Evolutionary conservation across 805 yeast genomes (phyloP).

Genomic region (Ogataea nakhonphanomensis): DNA sequence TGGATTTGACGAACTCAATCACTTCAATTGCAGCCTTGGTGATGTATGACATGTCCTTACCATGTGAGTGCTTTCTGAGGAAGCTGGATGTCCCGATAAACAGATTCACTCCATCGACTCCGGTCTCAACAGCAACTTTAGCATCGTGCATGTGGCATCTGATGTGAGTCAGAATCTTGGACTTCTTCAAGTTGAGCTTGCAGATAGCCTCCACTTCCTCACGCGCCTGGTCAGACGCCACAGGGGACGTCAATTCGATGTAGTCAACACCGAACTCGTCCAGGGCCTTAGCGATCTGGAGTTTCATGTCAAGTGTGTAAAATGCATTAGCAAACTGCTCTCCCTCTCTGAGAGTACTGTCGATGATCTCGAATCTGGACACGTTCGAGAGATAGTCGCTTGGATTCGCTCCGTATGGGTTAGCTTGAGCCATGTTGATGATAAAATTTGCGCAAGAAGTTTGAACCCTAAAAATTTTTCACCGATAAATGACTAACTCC

Average conservation of each 20-base stretch:
- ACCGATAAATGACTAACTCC: conserved; percentile 13
- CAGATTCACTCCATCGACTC: conserved; percentile 98
- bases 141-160: conserved; percentile 99
- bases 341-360: conserved; percentile 95
- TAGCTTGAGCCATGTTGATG: conserved; percentile 31
- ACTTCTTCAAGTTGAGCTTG: conserved; percentile 85
- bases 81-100: conserved; percentile 97
- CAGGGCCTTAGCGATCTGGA: conserved; percentile 93
- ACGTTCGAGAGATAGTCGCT: conserved; percentile 90
- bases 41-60: conserved; percentile 97
- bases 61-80: conserved; percentile 91
- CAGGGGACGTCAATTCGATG: conserved; percentile 96
- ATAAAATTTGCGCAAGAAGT: background rate
- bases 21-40: conserved; percentile 96
- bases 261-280: conserved; percentile 98
- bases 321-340: conserved; percentile 98
- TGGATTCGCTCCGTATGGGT: conserved; percentile 96
- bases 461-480: conserved; percentile 15
- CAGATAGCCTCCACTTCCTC: conserved; percentile 97
- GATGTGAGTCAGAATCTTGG: conserved; percentile 91
- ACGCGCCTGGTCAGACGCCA: conserved; percentile 92
- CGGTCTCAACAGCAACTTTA: conserved; percentile 93
- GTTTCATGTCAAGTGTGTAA: conserved; percentile 89
- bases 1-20: conserved; percentile 93
- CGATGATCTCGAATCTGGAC: conserved; percentile 83